Evolutionary conservation across 768 basidiomycete species (phyloP).

Genomic region (Lactarius indigo): DNA sequence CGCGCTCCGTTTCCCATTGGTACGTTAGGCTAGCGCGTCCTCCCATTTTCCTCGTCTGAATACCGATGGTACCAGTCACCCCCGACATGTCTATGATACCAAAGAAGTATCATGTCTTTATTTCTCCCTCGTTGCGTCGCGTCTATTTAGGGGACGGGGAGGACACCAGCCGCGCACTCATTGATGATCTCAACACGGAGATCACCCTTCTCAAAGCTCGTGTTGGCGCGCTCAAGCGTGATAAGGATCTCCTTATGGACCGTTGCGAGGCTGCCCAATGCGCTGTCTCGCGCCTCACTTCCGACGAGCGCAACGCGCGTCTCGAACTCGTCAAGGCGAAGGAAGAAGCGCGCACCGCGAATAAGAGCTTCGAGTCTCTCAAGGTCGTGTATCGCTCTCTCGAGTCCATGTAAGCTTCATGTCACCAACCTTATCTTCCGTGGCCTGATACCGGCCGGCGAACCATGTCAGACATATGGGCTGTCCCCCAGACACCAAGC

Average conservation of each 20-base stretch:
- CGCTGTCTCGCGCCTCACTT: neutral
- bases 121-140: constrained; percentile 18
- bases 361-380: neutral
- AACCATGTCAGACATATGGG: neutral
- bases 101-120: constrained; percentile 17
- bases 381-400: neutral
- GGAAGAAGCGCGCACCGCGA: neutral
- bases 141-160: constrained; percentile 7
- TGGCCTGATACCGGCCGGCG: neutral
- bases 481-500: neutral
- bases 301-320: constrained; percentile 16
- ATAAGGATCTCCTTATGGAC: constrained; percentile 20
- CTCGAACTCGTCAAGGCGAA: constrained; percentile 1
- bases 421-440: neutral
- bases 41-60: neutral
- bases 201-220: constrained; percentile 1
- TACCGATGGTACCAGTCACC: constrained; percentile 6
- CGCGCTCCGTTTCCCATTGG: constrained; percentile 18
- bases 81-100: constrained; percentile 15
- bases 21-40: neutral
- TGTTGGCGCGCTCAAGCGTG: constrained; percentile 9
- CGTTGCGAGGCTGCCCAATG: constrained; percentile 6
- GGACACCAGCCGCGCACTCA: neutral
- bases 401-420: neutral
- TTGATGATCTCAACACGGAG: constrained; percentile 10